Evolutionary conservation across 495 filamentous ascomycete genomes (phyloP).

Genomic region (Parathielavia appendiculata): DNA sequence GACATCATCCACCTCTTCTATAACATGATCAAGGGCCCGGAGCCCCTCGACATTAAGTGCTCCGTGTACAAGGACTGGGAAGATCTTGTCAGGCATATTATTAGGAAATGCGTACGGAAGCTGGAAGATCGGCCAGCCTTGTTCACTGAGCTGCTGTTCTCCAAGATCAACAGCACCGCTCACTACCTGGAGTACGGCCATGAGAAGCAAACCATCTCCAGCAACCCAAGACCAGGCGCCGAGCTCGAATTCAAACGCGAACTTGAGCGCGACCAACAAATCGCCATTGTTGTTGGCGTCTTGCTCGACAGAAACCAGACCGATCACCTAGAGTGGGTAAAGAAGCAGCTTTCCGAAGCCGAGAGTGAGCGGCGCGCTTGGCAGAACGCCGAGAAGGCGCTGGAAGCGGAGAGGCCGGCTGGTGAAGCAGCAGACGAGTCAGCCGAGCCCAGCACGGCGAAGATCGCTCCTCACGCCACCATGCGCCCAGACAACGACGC

Average conservation of each 20-base stretch:
- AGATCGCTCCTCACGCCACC: conserved; percentile 37
- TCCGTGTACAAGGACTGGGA: conserved; percentile 84
- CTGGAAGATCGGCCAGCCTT: conserved; percentile 77
- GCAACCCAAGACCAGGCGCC: conserved; percentile 53
- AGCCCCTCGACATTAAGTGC: conserved; percentile 60
- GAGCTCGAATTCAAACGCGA: conserved; percentile 76
- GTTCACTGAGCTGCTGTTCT: conserved; percentile 86
- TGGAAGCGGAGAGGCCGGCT: conserved; percentile 27
- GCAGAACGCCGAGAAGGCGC: conserved; percentile 65
- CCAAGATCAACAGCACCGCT: conserved; percentile 77
- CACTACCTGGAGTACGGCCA: conserved; percentile 88
- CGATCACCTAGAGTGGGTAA: conserved; percentile 77
- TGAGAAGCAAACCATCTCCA: conserved; percentile 66
- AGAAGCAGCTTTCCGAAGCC: conserved; percentile 60
- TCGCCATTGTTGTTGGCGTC: conserved; percentile 71
- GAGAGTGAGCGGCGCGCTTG: conserved; percentile 71
- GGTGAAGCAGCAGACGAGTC: conserved; percentile 34
- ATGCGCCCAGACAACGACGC: conserved; percentile 65
- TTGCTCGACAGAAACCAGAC: conserved; percentile 70
- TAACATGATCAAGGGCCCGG: conserved; percentile 87
- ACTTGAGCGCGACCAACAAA: conserved; percentile 58
- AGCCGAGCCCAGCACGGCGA: conserved; percentile 38
- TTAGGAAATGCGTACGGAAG: conserved; percentile 71
- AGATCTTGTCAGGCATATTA: conserved; percentile 73
- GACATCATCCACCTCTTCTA: conserved; percentile 88